These are phyloP conservation scores for Piper betle DNA, from an alignment of 164 flowering plant species.

Conservation along the genomic window DNA sequence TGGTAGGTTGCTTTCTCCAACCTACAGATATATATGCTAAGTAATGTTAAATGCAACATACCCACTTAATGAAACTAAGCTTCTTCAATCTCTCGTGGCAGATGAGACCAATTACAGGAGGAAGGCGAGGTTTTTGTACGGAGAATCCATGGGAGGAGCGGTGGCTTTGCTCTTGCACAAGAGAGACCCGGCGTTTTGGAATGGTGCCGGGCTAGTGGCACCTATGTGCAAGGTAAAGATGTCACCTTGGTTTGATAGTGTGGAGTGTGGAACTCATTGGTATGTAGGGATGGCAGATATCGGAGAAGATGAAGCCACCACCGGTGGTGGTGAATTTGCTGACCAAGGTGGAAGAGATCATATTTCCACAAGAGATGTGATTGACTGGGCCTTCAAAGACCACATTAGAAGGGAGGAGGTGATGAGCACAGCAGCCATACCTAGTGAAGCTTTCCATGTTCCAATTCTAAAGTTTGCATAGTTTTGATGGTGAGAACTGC, in stretches of 20 bases:
- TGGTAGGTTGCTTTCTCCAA: conserved; percentile 30
- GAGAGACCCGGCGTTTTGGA: conserved; percentile 12
- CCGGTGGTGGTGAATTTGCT: conserved; percentile 64
- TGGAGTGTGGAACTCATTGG: not conserved
- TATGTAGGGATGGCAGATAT: conserved; percentile 39
- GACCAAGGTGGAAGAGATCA: conserved; percentile 72
- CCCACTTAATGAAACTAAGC: not conserved
- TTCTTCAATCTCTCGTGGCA: not conserved
- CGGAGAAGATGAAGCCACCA: conserved; percentile 96
- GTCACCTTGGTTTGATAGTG: not conserved
- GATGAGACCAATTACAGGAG: conserved; percentile 8
- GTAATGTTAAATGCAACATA: not conserved
- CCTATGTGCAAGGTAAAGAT: conserved; percentile 73
- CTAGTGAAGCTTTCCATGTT: not conserved
- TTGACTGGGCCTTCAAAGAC: conserved; percentile 84
- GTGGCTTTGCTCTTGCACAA: conserved; percentile 13
- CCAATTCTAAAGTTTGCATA: too few species aligned
- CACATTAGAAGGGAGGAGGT: conserved; percentile 87
- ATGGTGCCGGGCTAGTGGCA: conserved; percentile 22
- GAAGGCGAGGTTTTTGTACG: conserved; percentile 12
- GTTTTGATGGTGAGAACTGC: conserved; percentile 9
- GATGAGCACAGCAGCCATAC: too few species aligned
- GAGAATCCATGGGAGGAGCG: conserved; percentile 26
- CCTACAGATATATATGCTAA: not conserved
- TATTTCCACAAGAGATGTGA: conserved; percentile 85